Evolutionary conservation across 352 stramenopile species (phyloP).

Genomic region (Phytophthora boehmeriae): DNA sequence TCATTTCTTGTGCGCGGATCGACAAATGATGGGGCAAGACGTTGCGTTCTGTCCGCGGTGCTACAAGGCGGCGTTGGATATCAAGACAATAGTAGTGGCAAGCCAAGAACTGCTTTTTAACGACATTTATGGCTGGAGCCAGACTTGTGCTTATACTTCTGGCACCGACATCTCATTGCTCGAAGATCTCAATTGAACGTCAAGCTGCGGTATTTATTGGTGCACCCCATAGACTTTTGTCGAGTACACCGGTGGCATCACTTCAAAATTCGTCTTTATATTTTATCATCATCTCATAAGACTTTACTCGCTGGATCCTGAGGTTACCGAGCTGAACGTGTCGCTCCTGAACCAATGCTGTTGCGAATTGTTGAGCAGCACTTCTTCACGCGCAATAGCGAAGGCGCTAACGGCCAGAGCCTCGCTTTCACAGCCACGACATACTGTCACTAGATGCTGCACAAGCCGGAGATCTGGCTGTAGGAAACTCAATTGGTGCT

Average conservation of each 20-base stretch:
- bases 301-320: conserved; percentile 17
- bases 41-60: conserved; percentile 28
- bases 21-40: conserved; percentile 28
- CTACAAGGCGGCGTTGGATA: conserved; percentile 18
- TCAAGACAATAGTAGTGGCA: conserved; percentile 20
- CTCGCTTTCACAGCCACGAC: conserved; percentile 25
- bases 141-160: conserved; percentile 25
- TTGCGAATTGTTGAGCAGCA: conserved; percentile 18
- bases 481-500: conserved; percentile 44
- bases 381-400: conserved; percentile 30
- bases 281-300: not conserved
- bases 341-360: conserved; percentile 21
- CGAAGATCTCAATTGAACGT: conserved; percentile 31
- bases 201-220: too few species aligned
- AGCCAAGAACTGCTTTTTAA: conserved; percentile 28
- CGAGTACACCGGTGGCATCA: too few species aligned
- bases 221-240: too few species aligned
- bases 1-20: conserved; percentile 31
- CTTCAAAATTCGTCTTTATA: not conserved
- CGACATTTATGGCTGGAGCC: conserved; percentile 35
- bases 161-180: conserved; percentile 34
- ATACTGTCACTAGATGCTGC: conserved; percentile 38
- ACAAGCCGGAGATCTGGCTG: conserved; percentile 28
- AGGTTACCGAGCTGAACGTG: conserved; percentile 18
- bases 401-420: conserved; percentile 19